Base-by-base conservation (phyloP, 192 early-diverging fungal species). In the Coemansia sp. region DNA sequence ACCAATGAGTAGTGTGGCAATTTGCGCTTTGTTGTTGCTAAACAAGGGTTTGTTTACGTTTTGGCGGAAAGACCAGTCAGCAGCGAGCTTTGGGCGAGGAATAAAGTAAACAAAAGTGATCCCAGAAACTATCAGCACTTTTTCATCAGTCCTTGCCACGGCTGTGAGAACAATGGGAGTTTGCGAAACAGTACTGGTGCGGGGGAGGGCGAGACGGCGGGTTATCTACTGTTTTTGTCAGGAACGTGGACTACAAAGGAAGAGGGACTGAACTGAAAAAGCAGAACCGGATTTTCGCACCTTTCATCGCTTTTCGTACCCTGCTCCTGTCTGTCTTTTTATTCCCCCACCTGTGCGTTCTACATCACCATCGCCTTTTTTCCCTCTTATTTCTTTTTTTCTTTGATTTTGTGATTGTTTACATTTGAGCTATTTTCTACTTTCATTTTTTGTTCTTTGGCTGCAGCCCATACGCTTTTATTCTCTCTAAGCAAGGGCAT, bases 391-490 rank as follows among this genome's bases (percentile, higher is more conserved):
- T 49, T 62, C n/a, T 1, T 21, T 29, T 57, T 57, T 65, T 7
- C 20, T n/a, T n/a, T 33, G 31, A 33, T 57, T 57, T 30, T 57
- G 55, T 57, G 55, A 57, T 57, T 57, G 55, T 57, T 57, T 57
- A 57, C 55, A 34, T 55, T 42, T 39, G 25, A 1, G 16, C 28
- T 43, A 9, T 43, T 49, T 43, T 61, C 6, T 15, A 25, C 15
- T 42, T 16, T 59, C 16, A 21, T 45, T 61, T 48, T 26, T 33
- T 57, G 30, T 57, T 57, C 23, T 51, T 25, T 51, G 43, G 35
- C 35, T 43, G 40, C 34, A 35, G 15, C n/a, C 43, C 43, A 46
- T n/a, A 46, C n/a, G n/a, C 16, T 51, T 26, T 26, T 26, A 51
- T 21, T 49, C 46, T 49, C 20, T 51, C 15, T 6, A 51, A 3